A percentile compares a stretch with the other conserved stretches of the same genome.
Conservation (phyloP, 345 rosid genomes). For the Murraya paniculata region DNA sequence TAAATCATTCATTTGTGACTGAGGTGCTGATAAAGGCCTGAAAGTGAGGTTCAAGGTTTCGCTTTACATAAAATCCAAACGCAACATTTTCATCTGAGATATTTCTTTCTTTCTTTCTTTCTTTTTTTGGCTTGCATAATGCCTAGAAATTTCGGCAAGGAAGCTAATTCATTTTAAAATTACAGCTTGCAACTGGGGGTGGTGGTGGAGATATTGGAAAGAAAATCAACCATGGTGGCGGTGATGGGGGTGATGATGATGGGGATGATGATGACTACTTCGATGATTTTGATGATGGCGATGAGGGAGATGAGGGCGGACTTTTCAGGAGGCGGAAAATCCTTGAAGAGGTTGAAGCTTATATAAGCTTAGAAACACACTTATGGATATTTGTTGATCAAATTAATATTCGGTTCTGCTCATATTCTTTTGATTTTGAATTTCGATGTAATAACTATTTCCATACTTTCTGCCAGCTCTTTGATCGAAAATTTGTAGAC, state of each 20-base stretch:
- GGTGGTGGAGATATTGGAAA: conserved; percentile 96
- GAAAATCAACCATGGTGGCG: conserved; percentile 79
- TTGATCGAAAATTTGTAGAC: conserved; percentile 85
- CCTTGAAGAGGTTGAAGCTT: conserved; percentile 71
- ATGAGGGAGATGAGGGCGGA: conserved; percentile 90
- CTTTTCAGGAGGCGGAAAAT: conserved; percentile 76
- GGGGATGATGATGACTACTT: conserved; percentile 96
- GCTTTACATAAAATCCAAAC: not conserved
- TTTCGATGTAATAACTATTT: conserved; percentile 12
- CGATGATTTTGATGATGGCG: conserved; percentile 86
- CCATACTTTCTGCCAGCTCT: conserved; percentile 52
- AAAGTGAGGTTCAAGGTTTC: not conserved
- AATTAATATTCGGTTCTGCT: not conserved
- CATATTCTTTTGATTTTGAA: conserved; percentile 2
- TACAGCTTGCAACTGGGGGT: conserved; percentile 82
- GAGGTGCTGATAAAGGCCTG: not conserved
- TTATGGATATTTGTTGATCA: not conserved
- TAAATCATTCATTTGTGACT: not conserved
- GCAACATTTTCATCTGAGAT: not conserved
- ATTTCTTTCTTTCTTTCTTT: not conserved
- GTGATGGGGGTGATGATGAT: conserved; percentile 94
- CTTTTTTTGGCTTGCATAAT: not conserved
- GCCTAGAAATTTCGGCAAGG: not conserved
- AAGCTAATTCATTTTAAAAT: conserved; percentile 24
- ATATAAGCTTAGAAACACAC: not conserved